Evolutionary conservation across 164 flowering plant species (phyloP), one percentile per base, ranked within the genome.

Genomic region (Saururus chinensis): DNA sequence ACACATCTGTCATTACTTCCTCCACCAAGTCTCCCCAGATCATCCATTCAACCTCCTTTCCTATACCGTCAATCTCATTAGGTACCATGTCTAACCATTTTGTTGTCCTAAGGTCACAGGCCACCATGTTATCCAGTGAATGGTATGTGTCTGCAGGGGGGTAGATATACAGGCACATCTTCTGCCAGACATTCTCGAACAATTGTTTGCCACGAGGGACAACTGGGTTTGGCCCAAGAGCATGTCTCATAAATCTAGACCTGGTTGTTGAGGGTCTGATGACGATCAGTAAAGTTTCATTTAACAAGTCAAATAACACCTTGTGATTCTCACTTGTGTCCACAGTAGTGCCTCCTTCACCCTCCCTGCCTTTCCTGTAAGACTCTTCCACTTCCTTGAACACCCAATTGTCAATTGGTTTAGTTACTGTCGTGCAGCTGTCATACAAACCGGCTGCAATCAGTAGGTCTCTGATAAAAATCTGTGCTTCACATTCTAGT

Each of bases 331-430:
- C 49, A 45, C 4, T 17, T 12, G 49, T 45, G 49, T 17, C 49
- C 14, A 45, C 14, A 45, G 49, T 45, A 12, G 14, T 1, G 49
- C 17, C 49, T 12, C 17, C 60, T 75, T 70, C 66, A 37, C 61
- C 71, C 22, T 79, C 76, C 25, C 9, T 23, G 11, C 70, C 80
- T 37, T 71, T 78, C 40, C 68, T 60, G 21, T 79, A 68, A 40
- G 83, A 61, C 62, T 82, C 85, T 79, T 88, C 96, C 0, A 88
- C 92, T 75, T 88, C 78, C 49, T 86, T 79, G 68, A 78, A 86
- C 45, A 84, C 79, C 51, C 79, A 62, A 60, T 61, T 69, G 69
- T 76, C 70, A 25, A 89, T 76, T 13, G 82, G 86, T 69, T 79
- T 83, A 45, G 81, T 72, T 48, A 73, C 57, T 12, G 80, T 66